Evolutionary conservation across 495 filamentous ascomycete species (phyloP).

Genomic region (Penicillium atrosanguineum): DNA sequence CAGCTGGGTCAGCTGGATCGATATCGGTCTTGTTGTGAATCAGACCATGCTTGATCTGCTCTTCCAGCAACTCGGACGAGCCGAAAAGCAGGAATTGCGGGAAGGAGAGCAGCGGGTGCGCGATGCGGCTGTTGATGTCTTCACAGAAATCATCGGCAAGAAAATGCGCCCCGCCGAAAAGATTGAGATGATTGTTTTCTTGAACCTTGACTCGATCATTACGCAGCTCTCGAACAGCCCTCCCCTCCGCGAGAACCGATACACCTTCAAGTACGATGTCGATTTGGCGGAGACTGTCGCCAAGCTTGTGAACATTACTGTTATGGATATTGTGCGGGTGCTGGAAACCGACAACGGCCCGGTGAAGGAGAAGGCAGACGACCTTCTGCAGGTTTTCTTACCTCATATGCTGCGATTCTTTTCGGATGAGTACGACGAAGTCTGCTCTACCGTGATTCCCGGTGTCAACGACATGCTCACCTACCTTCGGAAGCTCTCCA

Average conservation of each 20-base stretch:
- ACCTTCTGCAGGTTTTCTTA: constrained; percentile 75
- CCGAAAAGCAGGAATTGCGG: constrained; percentile 46
- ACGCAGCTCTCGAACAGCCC: constrained; percentile 77
- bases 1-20: constrained; percentile 97
- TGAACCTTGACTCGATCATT: constrained; percentile 81
- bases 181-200: constrained; percentile 84
- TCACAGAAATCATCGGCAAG: constrained; percentile 94
- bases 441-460: constrained; percentile 91
- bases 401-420: constrained; percentile 88
- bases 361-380: constrained; percentile 60
- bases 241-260: constrained; percentile 69
- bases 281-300: constrained; percentile 93
- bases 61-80: constrained; percentile 71
- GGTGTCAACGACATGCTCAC: constrained; percentile 86
- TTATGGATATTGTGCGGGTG: constrained; percentile 79
- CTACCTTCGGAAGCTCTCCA: constrained; percentile 76
- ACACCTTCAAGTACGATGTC: constrained; percentile 82
- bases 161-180: constrained; percentile 96
- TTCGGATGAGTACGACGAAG: constrained; percentile 95
- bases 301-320: constrained; percentile 89
- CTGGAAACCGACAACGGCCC: constrained; percentile 60
- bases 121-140: constrained; percentile 84
- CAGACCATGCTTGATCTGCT: constrained; percentile 78
- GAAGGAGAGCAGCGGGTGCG: constrained; percentile 68
- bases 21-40: constrained; percentile 89